A percentile compares a stretch with the other conserved stretches of the same genome.
phyloP scores from a whole-genome alignment of 768 basidiomycete species.

The Hortiboletus flavorubellus region DNA sequence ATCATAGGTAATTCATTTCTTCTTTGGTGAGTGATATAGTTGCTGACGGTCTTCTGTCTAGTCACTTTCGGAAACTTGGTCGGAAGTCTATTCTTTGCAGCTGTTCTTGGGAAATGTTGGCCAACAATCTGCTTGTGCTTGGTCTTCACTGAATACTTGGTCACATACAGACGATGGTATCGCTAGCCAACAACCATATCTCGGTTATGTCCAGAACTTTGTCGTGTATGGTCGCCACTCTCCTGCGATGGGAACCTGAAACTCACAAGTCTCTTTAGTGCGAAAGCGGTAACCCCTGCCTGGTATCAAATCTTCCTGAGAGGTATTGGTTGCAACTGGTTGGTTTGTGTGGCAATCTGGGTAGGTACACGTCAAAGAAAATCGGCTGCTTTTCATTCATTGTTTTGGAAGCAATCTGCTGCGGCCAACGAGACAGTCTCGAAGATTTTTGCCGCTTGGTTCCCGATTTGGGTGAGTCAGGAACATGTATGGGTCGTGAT shows the following conservation, averaged over 20 bases:
- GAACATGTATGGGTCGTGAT: neutral
- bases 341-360: slow-evolving; percentile 72
- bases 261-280: slow-evolving; percentile 33
- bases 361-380: slow-evolving; percentile 35
- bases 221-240: slow-evolving; percentile 48
- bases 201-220: slow-evolving; percentile 47
- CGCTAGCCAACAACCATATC: slow-evolving; percentile 56
- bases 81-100: slow-evolving; percentile 69
- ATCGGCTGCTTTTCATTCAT: neutral
- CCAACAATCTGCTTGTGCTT: neutral
- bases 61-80: slow-evolving; percentile 67
- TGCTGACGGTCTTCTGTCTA: slow-evolving; percentile 26
- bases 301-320: slow-evolving; percentile 75
- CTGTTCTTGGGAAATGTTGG: slow-evolving; percentile 63
- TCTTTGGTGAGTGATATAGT: neutral
- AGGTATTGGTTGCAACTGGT: slow-evolving; percentile 76
- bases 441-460: slow-evolving; percentile 67
- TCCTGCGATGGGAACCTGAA: neutral
- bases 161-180: slow-evolving; percentile 51
- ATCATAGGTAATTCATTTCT: slow-evolving; percentile 48
- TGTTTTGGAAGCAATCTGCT: slow-evolving; percentile 54
- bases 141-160: neutral
- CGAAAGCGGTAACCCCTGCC: slow-evolving; percentile 59
- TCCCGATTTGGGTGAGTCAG: slow-evolving; percentile 64
- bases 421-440: slow-evolving; percentile 66